These are phyloP conservation scores for Trypanosoma conorhini DNA, from an alignment of 208 protist genomes.

Conservation along the genomic window DNA sequence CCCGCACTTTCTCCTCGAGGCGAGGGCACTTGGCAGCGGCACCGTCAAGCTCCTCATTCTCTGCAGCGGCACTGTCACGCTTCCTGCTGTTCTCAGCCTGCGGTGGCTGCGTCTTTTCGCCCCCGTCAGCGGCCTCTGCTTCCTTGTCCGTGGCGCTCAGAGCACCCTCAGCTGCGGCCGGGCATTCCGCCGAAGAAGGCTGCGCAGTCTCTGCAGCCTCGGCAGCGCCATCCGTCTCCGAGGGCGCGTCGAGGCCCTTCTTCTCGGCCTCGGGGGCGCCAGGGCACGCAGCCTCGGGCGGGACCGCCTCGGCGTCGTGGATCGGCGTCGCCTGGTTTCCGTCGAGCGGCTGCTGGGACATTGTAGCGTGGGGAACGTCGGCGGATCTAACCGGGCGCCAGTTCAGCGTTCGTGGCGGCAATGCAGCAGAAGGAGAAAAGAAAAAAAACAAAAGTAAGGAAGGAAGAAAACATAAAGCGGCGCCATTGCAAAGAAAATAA, in stretches of 20 bases:
- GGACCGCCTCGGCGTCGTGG: neutral
- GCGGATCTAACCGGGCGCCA: neutral
- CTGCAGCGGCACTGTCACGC: neutral
- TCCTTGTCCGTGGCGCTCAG: neutral
- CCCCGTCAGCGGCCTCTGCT: neutral
- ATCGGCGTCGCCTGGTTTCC: neutral
- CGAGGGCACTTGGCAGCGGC: constrained; percentile 10
- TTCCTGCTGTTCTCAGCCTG: neutral
- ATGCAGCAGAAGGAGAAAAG: constrained; percentile 5
- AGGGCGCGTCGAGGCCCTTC: neutral
- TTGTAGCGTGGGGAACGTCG: neutral
- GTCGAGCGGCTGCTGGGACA: constrained; percentile 1
- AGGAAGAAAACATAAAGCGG: constrained; percentile 11
- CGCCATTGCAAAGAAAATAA: neutral
- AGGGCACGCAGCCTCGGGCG: neutral
- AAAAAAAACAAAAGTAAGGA: constrained; percentile 6
- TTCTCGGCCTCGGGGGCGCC: neutral
- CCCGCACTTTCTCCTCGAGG: neutral
- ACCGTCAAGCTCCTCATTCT: neutral
- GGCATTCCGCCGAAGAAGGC: neutral
- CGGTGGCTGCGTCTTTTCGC: neutral
- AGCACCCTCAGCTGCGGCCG: neutral
- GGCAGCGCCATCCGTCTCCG: neutral
- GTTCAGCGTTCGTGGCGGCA: neutral
- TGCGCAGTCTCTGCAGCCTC: neutral